Base-by-base conservation (phyloP, 2,329 filamentous ascomycete genomes). In the Colletotrichum brevisporum region DNA sequence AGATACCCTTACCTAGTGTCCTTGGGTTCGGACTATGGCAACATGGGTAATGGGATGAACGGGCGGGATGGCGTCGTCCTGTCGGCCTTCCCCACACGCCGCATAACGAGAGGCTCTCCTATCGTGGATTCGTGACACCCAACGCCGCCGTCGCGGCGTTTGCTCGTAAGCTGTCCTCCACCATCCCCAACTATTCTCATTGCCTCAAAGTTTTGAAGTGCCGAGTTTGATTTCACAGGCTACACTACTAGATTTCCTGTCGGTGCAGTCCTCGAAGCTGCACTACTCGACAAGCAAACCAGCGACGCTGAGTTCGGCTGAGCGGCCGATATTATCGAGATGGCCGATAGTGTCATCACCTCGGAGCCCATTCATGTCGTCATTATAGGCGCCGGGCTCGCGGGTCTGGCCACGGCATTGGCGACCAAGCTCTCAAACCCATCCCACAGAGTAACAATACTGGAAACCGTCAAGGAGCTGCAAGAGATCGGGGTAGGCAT, bases 381-480 rank as follows among this genome's bases (percentile, higher is more conserved):
- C 26, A 59, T 70, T 52, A 69, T 70, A n/a, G 67, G 67, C 9
- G 67, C 67, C 24, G 67, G 67, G 15, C 67, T 70, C 31, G 67
- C 67, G 27, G 67, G 67, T 24, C 47, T 70, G 16, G 57, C 67
- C 24, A 55, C 67, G 13, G 67, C 63, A 43, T 56, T 70, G 45
- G 47, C 67, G 15, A 70, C 64, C 45, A 70, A 63, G 48, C 53
- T 70, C 18, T 63, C 63, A 9, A 70, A 68, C 27, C 64, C 67
- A 18, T 67, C 67, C 18, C 67, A 70, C 57, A 45, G 64, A 12
- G 64, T 74, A 9, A 74, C 68, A 24, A 70, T 74, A 45, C 64
- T 75, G 63, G 57, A 71, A 27, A 57, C 70, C 15, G 70, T 68
- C 26, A 71, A 71, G 64, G 70, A 73, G 26, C 71, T 72, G 16